Conservation (phyloP, 2,329 filamentous ascomycete species). For the Colletotrichum salicis region DNA sequence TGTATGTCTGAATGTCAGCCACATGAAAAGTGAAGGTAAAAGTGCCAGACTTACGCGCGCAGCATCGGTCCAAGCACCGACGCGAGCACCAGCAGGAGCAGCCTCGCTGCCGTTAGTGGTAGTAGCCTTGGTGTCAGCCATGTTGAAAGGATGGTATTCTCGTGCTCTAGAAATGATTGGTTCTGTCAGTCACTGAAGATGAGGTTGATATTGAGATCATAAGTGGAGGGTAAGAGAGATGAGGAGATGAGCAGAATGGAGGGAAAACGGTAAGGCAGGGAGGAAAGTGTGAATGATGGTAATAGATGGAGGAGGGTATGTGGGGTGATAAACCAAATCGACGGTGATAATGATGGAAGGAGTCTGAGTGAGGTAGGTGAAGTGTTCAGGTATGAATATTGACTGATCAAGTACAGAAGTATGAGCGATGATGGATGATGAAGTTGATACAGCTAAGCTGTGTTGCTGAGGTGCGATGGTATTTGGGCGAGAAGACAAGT, state of each 20-base stretch:
- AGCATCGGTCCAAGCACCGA: slow-evolving; percentile 48
- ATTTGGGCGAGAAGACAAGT: not conserved
- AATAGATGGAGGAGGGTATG: not conserved
- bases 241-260: not conserved
- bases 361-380: not conserved
- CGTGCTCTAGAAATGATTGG: not conserved
- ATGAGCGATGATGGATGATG: not conserved
- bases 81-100: not conserved
- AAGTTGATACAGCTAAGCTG: not conserved
- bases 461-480: not conserved
- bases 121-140: slow-evolving; percentile 39
- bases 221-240: no score
- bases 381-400: not conserved
- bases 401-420: not conserved
- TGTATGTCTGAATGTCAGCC: slow-evolving; percentile 25
- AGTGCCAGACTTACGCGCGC: slow-evolving; percentile 44
- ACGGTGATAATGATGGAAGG: not conserved
- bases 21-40: not conserved
- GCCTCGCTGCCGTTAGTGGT: slow-evolving; percentile 38
- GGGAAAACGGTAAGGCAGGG: not conserved
- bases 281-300: not conserved
- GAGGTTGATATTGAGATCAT: no score
- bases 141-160: slow-evolving; percentile 28
- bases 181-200: not conserved
- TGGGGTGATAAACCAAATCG: not conserved